phyloP scores from a whole-genome alignment of 2,329 filamentous ascomycete species.

The Capronia americana region DNA sequence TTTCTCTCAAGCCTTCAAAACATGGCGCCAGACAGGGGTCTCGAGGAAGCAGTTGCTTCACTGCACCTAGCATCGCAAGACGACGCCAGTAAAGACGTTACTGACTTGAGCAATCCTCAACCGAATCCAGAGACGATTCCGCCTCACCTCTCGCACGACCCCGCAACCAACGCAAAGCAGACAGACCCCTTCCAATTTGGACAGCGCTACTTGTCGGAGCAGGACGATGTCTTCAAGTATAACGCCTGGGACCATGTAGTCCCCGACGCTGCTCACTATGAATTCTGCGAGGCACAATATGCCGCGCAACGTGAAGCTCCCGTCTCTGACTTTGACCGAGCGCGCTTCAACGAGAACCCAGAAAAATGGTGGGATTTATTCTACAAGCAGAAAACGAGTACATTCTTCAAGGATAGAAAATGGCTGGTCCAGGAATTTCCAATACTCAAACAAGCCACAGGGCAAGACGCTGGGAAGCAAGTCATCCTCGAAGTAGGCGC shows the following conservation, averaged over 20 bases:
- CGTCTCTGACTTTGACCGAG: slow-evolving; percentile 91
- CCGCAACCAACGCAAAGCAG: slow-evolving; percentile 79
- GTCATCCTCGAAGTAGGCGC: slow-evolving; percentile 89
- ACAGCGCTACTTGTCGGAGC: slow-evolving; percentile 79
- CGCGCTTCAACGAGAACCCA: slow-evolving; percentile 85
- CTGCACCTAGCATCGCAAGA: slow-evolving; percentile 2
- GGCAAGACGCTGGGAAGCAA: slow-evolving; percentile 70
- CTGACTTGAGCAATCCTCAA: not conserved
- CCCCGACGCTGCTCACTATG: slow-evolving; percentile 84
- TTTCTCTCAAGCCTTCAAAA: slow-evolving; percentile 4
- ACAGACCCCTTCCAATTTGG: slow-evolving; percentile 96
- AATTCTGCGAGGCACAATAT: slow-evolving; percentile 84
- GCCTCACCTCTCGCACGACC: slow-evolving; percentile 73
- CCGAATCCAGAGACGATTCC: slow-evolving; percentile 47
- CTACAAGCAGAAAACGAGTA: slow-evolving; percentile 95
- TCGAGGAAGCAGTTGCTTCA: slow-evolving; percentile 11
- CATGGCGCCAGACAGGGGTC: slow-evolving; percentile 38
- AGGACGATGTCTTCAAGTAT: slow-evolving; percentile 85
- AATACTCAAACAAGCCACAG: slow-evolving; percentile 76
- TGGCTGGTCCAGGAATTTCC: slow-evolving; percentile 98
- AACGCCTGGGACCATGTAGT: slow-evolving; percentile 99
- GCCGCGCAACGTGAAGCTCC: slow-evolving; percentile 82
- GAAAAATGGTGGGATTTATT: slow-evolving; percentile 98
- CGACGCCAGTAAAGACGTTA: not conserved
- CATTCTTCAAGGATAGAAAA: slow-evolving; percentile 99